Evolutionary conservation across 2,329 filamentous ascomycete species (phyloP), one percentile per base, ranked within the genome.

Genomic region (Fusarium cicatricum): DNA sequence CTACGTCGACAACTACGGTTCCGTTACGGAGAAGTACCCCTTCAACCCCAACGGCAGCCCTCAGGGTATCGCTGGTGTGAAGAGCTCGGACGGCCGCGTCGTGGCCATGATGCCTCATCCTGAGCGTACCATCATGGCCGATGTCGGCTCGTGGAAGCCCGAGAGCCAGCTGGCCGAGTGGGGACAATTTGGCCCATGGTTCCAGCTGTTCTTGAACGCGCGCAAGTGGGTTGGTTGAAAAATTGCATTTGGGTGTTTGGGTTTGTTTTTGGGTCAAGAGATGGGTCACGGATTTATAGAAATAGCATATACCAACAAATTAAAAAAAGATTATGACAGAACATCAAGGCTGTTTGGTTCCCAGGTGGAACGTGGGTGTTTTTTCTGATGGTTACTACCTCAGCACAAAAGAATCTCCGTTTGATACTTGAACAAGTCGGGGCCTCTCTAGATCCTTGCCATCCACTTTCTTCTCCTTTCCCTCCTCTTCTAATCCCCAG

Each of bases 101-200:
- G 75, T 97, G 65, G 92, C 92, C 7, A 85, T 97, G 78, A 97
- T 97, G 92, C 93, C 93, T 58, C 92, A 97, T 74, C 92, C 92
- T 1, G 92, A 97, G 78, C 85, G 92, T n/a, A 96, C 91, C 14
- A 87, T 96, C 54, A 79, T 96, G 79, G 86, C 86, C 52, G 90
- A 91, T 54, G 88, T 92, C 57, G 86, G 83, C 41, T 94, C 90
- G 73, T 97, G 88, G 74, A 78, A 89, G 58, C 90, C 91, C 8
- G 68, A 67, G 4, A 76, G 76, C 29, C 80, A 85, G 55, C 60
- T 80, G 6, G 84, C 85, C 11, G 80, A 87, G 58, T 93, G 90
- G 90, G 91, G 90, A 23, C 89, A 92, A 64, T 89, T 89, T 71
- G 90, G 91, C 1, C 92, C 93, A 16, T 97, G 92, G 92, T 81